A percentile compares a stretch with the other conserved stretches of the same genome.
Conservation (phyloP, 2,329 filamentous ascomycete species). For the Phoma sp. region DNA sequence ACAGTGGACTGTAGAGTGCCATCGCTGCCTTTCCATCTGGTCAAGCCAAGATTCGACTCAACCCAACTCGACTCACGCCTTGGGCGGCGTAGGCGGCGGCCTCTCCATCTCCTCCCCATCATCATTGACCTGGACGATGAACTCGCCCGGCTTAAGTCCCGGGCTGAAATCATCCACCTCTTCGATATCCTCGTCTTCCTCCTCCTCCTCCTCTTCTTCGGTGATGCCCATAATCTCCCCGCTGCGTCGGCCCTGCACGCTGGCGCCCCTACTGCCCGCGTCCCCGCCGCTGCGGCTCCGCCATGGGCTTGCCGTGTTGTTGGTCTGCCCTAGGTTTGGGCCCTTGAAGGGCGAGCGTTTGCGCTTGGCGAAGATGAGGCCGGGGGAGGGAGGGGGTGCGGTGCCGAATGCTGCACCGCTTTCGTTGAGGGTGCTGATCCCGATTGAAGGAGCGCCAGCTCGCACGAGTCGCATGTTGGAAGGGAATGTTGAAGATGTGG, state of each 20-base stretch:
- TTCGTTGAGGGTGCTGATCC: slow-evolving; percentile 44
- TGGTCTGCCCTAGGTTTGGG: slow-evolving; percentile 58
- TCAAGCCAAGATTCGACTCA: not conserved
- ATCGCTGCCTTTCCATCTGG: too few relatives aligned
- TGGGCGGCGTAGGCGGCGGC: not conserved
- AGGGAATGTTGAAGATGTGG: slow-evolving; percentile 74
- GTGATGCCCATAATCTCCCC: slow-evolving; percentile 73
- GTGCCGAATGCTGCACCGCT: slow-evolving; percentile 55
- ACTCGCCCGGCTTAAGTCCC: slow-evolving; percentile 47
- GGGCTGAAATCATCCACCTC: slow-evolving; percentile 67
- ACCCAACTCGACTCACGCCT: not conserved
- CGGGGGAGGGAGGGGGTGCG: slow-evolving; percentile 63
- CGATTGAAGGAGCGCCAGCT: slow-evolving; percentile 46
- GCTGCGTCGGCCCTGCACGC: slow-evolving; percentile 70
- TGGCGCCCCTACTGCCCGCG: slow-evolving; percentile 53
- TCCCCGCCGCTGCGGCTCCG: slow-evolving; percentile 22
- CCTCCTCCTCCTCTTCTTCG: slow-evolving; percentile 49
- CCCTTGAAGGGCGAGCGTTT: slow-evolving; percentile 86
- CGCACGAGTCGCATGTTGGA: slow-evolving; percentile 85
- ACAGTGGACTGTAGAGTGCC: too few relatives aligned
- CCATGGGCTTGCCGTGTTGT: slow-evolving; percentile 49
- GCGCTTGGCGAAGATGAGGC: slow-evolving; percentile 79
- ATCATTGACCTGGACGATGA: slow-evolving; percentile 18
- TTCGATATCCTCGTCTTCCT: slow-evolving; percentile 51
- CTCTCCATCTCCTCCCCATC: slow-evolving; percentile 1